Evolutionary conservation across 2,329 filamentous ascomycete species (phyloP), one percentile per base, ranked within the genome.

Genomic region (Phoma herbarum): DNA sequence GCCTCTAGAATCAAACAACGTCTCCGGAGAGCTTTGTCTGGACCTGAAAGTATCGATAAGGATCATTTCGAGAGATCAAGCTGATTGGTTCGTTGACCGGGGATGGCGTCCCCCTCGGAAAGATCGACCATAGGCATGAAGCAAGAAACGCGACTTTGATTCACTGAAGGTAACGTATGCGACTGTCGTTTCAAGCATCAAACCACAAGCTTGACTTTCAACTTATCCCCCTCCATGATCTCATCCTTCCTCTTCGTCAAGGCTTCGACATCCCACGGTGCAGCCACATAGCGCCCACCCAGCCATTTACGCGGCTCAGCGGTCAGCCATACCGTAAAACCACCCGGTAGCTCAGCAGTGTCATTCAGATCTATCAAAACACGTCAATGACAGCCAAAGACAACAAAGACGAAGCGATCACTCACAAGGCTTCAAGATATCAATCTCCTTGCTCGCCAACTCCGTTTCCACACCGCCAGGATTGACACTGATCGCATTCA

Each of bases 401-500:
- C n/a, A n/a, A n/a, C n/a, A n/a, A n/a, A n/a, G n/a, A n/a, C n/a
- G n/a, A n/a, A n/a, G n/a, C n/a, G n/a, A 20, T 39, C 25, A 55
- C 44, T 35, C 29, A 57, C 47, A 52, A 8, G 37, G 41, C 20
- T 31, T 41, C 22, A 54, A 23, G 14, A 54, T 43, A n/a, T 53
- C 35, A 14, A 45, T 33, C 43, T 50, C 54, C 44, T 44, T 28
- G 8, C 50, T 57, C 28, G 52, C 47, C 49, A 61, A 9, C 42
- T 67, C 56, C 29, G 73, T 74, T 31, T 26, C 31, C n/a, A 76
- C 66, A 33, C 65, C 68, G 3, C 73, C 73, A 1, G 73, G 73
- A 54, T 76, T 66, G 16, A 75, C 43, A 22, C 47, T 56, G 12
- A 67, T 53, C 10, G 60, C 65, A 25, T 59, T 60, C 1, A 75